Base-by-base conservation (phyloP, 106 monocot genomes). In the Gastrodia elata region DNA sequence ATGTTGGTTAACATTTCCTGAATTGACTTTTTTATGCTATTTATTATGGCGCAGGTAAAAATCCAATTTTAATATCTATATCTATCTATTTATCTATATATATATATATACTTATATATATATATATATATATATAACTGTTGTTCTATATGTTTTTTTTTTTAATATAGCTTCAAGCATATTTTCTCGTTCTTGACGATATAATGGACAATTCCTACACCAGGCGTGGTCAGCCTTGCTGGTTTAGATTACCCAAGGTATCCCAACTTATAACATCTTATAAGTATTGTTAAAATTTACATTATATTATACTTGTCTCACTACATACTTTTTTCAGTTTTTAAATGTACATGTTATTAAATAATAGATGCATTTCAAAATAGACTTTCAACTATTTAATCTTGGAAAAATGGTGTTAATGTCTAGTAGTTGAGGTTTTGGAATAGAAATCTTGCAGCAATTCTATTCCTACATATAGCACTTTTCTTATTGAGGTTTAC, bases 131-230 rank as follows among this genome's bases (percentile, higher is more conserved):
- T 32, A 30, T 61, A 13, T 61, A 1, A 52, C 20, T 52, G 22
- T 9, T 52, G 22, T 39, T 26, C 33, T 61, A n/a, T 61, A 25
- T 57, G 27, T 61, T 16, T 52, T 4, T 7, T 52, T 22, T 52
- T 52, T n/a, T 4, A 52, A 52, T n/a, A 52, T 52, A 97, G 97
- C 84, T 97, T 41, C 97, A 97, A 88, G 97, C 97, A 72, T 97
- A 87, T 78, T 97, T 97, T 78, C 88, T 97, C 59, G 93, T 97
- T 25, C 83, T 97, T 65, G 97, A 97, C 82, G 97, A 97, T 84
- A 97, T 97, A 40, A 93, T 97, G 97, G 97, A 97, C 73, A 77
- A 82, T 67, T 97, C 97, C 39, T 85, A 90, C 68, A 97, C 97
- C 30, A 90, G 97, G 73, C 85, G 97, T 64, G 93, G 97, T 34